These are phyloP conservation scores for Metarhizium sp. DNA, from an alignment of 2,329 filamentous ascomycete genomes.

Conservation along the genomic window DNA sequence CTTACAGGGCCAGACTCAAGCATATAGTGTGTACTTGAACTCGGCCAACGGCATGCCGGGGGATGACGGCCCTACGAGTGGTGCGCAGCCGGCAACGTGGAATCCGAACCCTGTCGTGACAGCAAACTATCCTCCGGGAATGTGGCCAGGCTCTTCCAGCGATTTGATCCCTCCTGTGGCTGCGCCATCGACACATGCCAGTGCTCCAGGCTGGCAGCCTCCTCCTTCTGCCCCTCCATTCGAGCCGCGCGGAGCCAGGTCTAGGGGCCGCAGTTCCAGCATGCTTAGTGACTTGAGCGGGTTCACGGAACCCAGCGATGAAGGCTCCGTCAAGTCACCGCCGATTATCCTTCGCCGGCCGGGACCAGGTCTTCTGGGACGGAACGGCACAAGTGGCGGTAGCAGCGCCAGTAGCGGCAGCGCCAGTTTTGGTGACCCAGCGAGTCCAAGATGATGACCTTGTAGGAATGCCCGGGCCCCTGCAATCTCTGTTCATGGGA, in stretches of 20 bases:
- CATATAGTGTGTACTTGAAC: conserved; percentile 21
- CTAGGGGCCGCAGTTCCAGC: conserved; percentile 51
- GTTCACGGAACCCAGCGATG: conserved; percentile 53
- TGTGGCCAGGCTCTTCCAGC: conserved; percentile 26
- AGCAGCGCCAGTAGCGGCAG: conserved; percentile 38
- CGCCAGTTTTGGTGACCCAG: conserved; percentile 41
- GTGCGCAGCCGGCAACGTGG: conserved; percentile 20
- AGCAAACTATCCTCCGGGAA: conserved; percentile 23
- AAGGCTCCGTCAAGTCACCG: conserved; percentile 26
- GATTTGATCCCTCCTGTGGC: conserved; percentile 23
- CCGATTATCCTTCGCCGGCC: conserved; percentile 5
- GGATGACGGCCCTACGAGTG: conserved; percentile 13
- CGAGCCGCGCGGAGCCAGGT: conserved; percentile 28
- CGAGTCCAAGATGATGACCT: conserved; percentile 31
- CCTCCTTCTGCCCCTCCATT: conserved; percentile 28
- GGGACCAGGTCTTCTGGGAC: conserved; percentile 3
- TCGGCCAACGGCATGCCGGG: conserved; percentile 22
- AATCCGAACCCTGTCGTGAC: conserved; percentile 23
- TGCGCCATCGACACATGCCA: conserved; percentile 19
- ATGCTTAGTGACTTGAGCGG: conserved; percentile 61
- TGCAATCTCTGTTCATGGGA: not conserved
- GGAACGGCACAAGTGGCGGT: conserved; percentile 17
- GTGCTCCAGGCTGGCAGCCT: conserved; percentile 24
- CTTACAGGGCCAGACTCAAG: conserved; percentile 22
- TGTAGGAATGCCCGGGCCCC: not conserved